Evolutionary conservation across 1,284 basidiomycete species (phyloP).

Genomic region (Apiotrichum mycotoxinovorans): DNA sequence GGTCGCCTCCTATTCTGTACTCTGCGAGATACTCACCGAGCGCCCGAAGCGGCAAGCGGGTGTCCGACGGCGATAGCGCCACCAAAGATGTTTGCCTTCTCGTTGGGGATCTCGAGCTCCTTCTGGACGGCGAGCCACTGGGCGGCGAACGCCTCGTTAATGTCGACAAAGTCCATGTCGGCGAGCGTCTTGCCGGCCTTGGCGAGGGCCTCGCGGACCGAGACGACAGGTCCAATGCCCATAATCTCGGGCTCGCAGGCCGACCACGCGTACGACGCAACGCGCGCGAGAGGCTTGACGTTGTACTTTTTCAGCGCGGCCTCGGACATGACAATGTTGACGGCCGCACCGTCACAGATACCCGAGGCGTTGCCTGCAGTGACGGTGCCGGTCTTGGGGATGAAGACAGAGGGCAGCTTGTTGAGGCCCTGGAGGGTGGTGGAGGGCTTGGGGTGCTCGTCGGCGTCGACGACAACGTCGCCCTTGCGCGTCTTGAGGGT

Average conservation of each 20-base stretch:
- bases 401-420: slow-evolving; percentile 55
- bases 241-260: slow-evolving; percentile 58
- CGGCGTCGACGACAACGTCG: slow-evolving; percentile 41
- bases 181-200: slow-evolving; percentile 44
- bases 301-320: slow-evolving; percentile 51
- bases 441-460: slow-evolving; percentile 56
- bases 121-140: slow-evolving; percentile 57
- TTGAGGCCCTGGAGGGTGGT: slow-evolving; percentile 51
- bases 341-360: slow-evolving; percentile 58
- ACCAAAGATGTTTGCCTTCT: slow-evolving; percentile 57
- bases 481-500: slow-evolving; percentile 50
- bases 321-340: slow-evolving; percentile 56
- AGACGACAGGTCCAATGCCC: slow-evolving; percentile 57
- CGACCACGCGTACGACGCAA: slow-evolving; percentile 55
- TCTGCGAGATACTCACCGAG: slow-evolving; percentile 46
- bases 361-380: slow-evolving; percentile 57
- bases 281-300: slow-evolving; percentile 54
- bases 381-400: slow-evolving; percentile 54
- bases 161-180: slow-evolving; percentile 57
- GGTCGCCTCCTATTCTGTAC: too few species aligned
- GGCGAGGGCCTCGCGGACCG: slow-evolving; percentile 34
- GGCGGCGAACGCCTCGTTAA: slow-evolving; percentile 59
- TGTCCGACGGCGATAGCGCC: slow-evolving; percentile 55
- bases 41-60: slow-evolving; percentile 56
- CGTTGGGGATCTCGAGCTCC: slow-evolving; percentile 55